Evolutionary conservation across 108 stramenopile species (phyloP).

Genomic region (Skeletonema marinoi): DNA sequence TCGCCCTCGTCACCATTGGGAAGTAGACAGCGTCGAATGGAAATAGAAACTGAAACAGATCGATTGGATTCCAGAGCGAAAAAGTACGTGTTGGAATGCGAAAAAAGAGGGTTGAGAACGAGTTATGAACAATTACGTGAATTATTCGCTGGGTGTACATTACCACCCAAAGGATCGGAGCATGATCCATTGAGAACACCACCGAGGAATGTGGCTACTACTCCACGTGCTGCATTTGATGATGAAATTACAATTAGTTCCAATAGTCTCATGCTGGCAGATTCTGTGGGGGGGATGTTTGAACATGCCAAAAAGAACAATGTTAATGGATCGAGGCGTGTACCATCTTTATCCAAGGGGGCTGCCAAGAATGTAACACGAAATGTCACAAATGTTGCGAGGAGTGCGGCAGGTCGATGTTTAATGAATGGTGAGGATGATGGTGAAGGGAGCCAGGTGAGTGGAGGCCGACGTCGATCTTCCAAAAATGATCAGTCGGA

Average conservation of each 20-base stretch:
- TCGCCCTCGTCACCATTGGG: background rate
- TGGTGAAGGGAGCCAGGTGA: conserved; percentile 12
- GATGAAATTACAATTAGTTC: conserved; percentile 43
- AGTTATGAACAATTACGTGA: conserved; percentile 66
- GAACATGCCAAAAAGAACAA: conserved; percentile 24
- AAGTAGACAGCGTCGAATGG: background rate
- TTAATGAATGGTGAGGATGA: conserved; percentile 18
- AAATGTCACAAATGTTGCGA: conserved; percentile 41
- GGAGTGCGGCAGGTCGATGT: conserved; percentile 26
- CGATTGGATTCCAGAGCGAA: conserved; percentile 34
- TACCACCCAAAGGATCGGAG: conserved; percentile 26
- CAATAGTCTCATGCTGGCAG: conserved; percentile 29
- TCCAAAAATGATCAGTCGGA: conserved; percentile 13
- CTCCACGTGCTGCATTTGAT: background rate
- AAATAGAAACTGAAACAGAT: conserved; percentile 10
- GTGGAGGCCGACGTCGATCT: conserved; percentile 4
- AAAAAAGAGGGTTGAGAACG: conserved; percentile 71
- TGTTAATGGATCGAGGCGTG: background rate
- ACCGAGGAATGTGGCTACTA: background rate
- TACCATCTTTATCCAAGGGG: background rate
- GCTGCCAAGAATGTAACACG: conserved; percentile 35
- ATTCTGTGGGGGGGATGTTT: conserved; percentile 47
- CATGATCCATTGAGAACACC: conserved; percentile 21
- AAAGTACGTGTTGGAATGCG: conserved; percentile 65
- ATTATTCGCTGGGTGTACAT: conserved; percentile 45